Evolutionary conservation across 1,284 basidiomycete genomes (phyloP).

Genomic region (Cystobasidium sp.): DNA sequence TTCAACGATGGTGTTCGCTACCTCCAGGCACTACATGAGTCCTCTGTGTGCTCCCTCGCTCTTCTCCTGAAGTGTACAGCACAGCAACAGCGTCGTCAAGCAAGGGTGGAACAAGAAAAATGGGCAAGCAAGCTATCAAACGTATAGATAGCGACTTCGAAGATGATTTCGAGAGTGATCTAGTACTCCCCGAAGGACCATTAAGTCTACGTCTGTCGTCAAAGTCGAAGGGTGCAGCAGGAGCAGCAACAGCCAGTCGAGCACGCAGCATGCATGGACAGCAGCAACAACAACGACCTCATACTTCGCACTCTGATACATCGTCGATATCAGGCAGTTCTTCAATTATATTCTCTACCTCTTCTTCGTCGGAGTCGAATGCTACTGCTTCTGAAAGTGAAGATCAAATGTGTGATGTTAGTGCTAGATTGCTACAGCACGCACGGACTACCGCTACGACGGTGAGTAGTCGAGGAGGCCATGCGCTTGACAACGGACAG

Average conservation of each 20-base stretch:
- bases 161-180: not conserved
- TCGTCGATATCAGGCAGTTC: not conserved
- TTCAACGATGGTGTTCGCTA: no score
- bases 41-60: no score
- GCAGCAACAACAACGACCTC: not conserved
- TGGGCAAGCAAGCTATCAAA: no score
- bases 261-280: not conserved
- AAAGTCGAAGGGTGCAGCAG: not conserved
- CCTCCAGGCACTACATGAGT: no score
- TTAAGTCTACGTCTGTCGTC: conserved; percentile 1
- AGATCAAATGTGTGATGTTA: not conserved
- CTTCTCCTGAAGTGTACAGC: no score
- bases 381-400: not conserved
- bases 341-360: not conserved
- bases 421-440: no score
- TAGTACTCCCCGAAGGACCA: conserved; percentile 6
- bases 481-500: not conserved
- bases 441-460: no score
- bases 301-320: not conserved
- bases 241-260: not conserved
- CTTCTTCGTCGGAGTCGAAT: not conserved
- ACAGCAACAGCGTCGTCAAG: no score
- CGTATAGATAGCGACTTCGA: not conserved
- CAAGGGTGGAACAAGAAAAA: no score
- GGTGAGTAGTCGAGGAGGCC: no score